These are phyloP conservation scores for Pelargonium fulgidum DNA, from an alignment of 441 rosid species.

Conservation along the genomic window DNA sequence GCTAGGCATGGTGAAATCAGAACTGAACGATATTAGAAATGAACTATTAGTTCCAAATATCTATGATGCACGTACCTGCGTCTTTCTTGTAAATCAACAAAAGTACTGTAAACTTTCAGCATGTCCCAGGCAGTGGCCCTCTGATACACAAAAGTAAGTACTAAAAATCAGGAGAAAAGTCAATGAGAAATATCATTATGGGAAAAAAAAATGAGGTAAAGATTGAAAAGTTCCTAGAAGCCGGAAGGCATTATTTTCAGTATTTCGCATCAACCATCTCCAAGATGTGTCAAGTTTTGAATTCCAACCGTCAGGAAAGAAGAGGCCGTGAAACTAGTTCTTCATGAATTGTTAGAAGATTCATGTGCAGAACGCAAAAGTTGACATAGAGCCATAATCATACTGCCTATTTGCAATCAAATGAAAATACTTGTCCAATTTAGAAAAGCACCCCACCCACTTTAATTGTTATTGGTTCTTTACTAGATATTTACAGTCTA, in stretches of 20 bases:
- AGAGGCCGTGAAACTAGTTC: background rate
- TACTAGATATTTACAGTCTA: too few species aligned
- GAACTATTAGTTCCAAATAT: conserved; percentile 14
- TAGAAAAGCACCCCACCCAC: background rate
- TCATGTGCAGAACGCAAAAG: background rate
- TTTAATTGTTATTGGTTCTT: background rate
- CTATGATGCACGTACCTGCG: conserved; percentile 50
- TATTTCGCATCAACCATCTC: too few species aligned
- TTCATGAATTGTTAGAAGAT: background rate
- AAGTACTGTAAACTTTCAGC: conserved; percentile 77
- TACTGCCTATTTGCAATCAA: background rate
- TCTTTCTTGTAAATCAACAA: conserved; percentile 65
- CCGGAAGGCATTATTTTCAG: too few species aligned
- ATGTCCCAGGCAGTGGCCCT: conserved; percentile 89
- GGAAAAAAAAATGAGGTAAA: background rate
- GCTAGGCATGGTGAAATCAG: background rate
- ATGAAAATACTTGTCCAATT: too few species aligned
- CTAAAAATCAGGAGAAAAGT: background rate
- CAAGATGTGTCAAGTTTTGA: background rate
- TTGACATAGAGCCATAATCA: background rate
- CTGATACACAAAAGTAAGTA: conserved; percentile 35
- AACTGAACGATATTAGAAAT: background rate
- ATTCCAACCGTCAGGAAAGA: background rate
- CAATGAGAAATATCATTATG: background rate
- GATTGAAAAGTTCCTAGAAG: background rate